phyloP scores from a whole-genome alignment of 2,329 filamentous ascomycete genomes.

The Paecilomyces fulvus region DNA sequence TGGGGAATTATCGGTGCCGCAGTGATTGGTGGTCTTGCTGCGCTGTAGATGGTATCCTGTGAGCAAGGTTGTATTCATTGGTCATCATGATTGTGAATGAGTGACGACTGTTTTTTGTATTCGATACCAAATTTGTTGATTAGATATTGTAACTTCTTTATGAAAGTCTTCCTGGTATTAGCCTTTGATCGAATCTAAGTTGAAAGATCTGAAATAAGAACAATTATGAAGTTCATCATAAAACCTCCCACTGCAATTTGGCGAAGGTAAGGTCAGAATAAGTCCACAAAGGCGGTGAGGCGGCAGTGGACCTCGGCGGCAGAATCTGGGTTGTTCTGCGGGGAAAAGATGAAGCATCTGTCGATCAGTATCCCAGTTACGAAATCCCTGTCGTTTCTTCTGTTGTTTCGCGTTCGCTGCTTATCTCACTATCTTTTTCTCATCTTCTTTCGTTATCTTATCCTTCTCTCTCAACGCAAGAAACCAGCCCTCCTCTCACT shows the following conservation, averaged over 20 bases:
- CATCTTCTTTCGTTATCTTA: neutral
- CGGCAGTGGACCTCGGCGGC: conserved; percentile 12
- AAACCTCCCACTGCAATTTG: neutral
- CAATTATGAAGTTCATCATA: no score
- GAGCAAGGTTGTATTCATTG: neutral
- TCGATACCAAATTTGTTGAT: neutral
- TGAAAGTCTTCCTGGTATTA: neutral
- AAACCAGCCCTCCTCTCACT: neutral
- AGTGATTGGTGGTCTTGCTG: conserved; percentile 22
- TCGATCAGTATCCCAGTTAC: neutral
- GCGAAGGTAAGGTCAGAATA: neutral
- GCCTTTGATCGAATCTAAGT: neutral
- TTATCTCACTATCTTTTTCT: neutral
- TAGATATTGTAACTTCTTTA: neutral
- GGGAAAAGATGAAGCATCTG: neutral
- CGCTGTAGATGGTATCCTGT: conserved; percentile 17
- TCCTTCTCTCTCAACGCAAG: neutral
- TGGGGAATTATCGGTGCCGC: conserved; percentile 31
- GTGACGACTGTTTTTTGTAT: neutral
- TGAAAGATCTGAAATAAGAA: neutral
- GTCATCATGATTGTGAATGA: neutral
- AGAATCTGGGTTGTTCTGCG: conserved; percentile 14
- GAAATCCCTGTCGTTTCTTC: neutral
- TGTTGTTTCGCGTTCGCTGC: neutral
- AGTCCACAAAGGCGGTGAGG: conserved; percentile 13